A percentile compares a stretch with the other conserved stretches of the same genome.
Evolutionary conservation across 176 grass and related monocot genomes (phyloP).

Genomic region (Juncus effusus): DNA sequence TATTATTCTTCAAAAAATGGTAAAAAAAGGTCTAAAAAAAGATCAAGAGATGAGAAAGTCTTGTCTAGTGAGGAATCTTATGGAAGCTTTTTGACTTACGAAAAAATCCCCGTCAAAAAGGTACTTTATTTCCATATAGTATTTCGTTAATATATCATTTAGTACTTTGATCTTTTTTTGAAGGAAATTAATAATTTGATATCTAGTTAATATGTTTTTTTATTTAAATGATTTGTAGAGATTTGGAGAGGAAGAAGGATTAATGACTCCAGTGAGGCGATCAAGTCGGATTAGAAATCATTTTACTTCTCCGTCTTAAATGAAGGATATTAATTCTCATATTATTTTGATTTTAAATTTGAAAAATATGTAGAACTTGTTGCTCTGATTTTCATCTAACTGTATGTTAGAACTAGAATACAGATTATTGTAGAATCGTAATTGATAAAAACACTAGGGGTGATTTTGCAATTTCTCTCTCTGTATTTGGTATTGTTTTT

Average conservation of each 20-base stretch:
- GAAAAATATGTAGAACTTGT: too few relatives aligned
- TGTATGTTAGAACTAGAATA: too few relatives aligned
- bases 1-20: constrained; percentile 10
- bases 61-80: constrained; percentile 15
- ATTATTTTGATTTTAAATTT: too few relatives aligned
- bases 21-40: constrained; percentile 13
- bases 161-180: too few relatives aligned
- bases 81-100: constrained; percentile 15
- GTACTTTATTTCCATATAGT: neutral
- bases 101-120: constrained; percentile 17
- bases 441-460: too few relatives aligned
- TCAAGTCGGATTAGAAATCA: constrained; percentile 20
- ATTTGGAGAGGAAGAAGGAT: constrained; percentile 1
- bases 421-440: too few relatives aligned
- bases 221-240: constrained; percentile 8
- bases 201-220: neutral
- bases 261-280: constrained; percentile 22
- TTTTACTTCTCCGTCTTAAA: constrained; percentile 13
- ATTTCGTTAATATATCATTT: too few relatives aligned
- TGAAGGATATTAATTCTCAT: too few relatives aligned
- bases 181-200: too few relatives aligned
- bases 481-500: too few relatives aligned
- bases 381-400: too few relatives aligned
- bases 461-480: too few relatives aligned
- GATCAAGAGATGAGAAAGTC: neutral